Evolutionary conservation across 2,329 filamentous ascomycete species (phyloP), one percentile per base, ranked within the genome.

Genomic region (Alternaria alternata): DNA sequence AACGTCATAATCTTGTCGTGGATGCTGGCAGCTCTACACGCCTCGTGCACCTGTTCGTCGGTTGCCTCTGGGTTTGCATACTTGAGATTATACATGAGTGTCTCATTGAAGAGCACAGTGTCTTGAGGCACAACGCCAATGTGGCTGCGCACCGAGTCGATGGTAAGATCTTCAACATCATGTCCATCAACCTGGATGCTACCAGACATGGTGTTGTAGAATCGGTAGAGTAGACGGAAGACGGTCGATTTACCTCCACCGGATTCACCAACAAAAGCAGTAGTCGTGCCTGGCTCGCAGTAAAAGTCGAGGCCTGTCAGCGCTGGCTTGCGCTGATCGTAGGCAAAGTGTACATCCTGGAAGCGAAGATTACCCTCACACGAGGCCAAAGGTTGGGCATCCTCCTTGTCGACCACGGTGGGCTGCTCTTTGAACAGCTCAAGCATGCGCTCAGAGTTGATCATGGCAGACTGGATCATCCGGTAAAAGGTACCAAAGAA

Each of bases 101-200:
- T 91, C 77, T 97, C 94, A 76, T 97, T 97, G 85, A 97, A 97
- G 44, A 97, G 84, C 6, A 96, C 91, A 5, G 94, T 97, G 72
- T 99, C 95, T 78, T 99, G 95, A 1, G 95, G 95, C 7, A 99
- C 95, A 43, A 99, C 94, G 24, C 95, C 95, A 72, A 99, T 97
- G 75, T 94, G 91, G 61, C 87, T 87, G 67, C 95, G 89, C 57
- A 99, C 85, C n/a, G 93, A 97, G 79, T 97, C 92, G 70, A 98
- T 97, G 1, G 93, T 96, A 60, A 97, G 82, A 67, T 93, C 89
- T 76, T 91, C 88, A 49, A 97, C 91, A 74, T 97, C 88, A 61
- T 89, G 87, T 7, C 91, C 93, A 74, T 98, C 95, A 55, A 99
- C 84, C 73, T 90, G 87, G 58, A 98, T 96, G 72, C 84, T 88